A percentile compares a stretch with the other conserved stretches of the same genome.
Conservation (phyloP, 768 basidiomycete species). For the Mycena kentingensis region DNA sequence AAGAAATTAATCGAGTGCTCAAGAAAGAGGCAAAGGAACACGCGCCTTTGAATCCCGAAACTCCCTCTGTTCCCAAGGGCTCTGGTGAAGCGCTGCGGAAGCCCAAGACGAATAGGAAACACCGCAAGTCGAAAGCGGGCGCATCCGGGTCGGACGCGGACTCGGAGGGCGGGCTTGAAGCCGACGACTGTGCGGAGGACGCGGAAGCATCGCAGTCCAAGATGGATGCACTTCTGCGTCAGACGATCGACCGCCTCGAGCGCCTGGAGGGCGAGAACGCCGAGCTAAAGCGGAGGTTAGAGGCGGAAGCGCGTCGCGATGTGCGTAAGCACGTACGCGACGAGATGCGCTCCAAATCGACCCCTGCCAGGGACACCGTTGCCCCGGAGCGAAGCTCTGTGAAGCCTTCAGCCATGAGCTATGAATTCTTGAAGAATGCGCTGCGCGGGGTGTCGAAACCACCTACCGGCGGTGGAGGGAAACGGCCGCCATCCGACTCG, state of each 20-base stretch:
- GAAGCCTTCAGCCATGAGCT: too few species aligned
- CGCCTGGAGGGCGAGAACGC: too few species aligned
- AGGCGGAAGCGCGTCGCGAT: too few species aligned
- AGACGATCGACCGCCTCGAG: too few species aligned
- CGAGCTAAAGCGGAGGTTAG: too few species aligned
- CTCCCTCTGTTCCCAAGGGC: not conserved
- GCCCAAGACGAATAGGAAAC: not conserved
- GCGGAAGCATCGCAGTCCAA: too few species aligned
- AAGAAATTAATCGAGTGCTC: conserved; percentile 6
- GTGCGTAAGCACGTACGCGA: too few species aligned
- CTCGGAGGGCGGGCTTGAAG: not conserved
- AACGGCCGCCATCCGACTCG: not conserved
- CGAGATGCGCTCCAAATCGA: too few species aligned
- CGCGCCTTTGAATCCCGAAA: not conserved
- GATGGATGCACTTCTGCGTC: too few species aligned
- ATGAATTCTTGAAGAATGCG: not conserved
- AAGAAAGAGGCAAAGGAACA: not conserved
- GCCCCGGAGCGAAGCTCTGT: too few species aligned
- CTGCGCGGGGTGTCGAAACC: not conserved
- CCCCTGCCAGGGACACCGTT: too few species aligned
- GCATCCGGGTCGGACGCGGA: not conserved
- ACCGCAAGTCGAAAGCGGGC: not conserved
- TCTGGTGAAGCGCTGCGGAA: not conserved
- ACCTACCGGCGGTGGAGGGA: not conserved
- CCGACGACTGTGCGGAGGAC: too few species aligned